These are phyloP conservation scores for Monilinia polystroma DNA, from an alignment of 2,329 filamentous ascomycete genomes.

Conservation along the genomic window DNA sequence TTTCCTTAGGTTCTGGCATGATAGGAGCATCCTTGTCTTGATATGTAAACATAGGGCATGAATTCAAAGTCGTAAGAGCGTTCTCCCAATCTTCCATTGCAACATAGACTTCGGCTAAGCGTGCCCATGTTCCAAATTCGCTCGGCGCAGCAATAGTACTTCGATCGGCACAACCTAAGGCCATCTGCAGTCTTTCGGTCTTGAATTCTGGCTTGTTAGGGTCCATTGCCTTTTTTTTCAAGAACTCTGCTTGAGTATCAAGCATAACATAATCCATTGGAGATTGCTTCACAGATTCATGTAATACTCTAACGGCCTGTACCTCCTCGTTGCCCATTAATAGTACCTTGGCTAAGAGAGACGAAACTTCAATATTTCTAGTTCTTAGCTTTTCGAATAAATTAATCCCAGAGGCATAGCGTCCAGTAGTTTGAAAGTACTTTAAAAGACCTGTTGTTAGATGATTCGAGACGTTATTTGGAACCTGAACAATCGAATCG, in stretches of 20 bases:
- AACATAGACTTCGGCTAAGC: constrained; percentile 90
- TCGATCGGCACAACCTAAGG: constrained; percentile 88
- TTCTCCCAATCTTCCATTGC: constrained; percentile 95
- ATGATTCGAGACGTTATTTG: constrained; percentile 94
- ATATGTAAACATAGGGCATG: constrained; percentile 99
- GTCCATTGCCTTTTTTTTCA: constrained; percentile 74
- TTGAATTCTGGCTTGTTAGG: constrained; percentile 55
- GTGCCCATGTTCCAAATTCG: constrained; percentile 96
- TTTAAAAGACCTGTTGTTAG: constrained; percentile 88
- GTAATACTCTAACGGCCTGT: constrained; percentile 83
- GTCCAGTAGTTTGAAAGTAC: constrained; percentile 93
- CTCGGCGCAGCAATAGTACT: constrained; percentile 93
- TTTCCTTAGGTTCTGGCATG: constrained; percentile 88
- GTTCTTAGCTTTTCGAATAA: constrained; percentile 93
- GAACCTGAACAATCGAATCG: constrained; percentile 94
- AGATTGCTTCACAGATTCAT: constrained; percentile 83
- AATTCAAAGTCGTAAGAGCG: constrained; percentile 91
- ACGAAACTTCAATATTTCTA: constrained; percentile 91
- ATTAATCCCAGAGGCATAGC: constrained; percentile 94
- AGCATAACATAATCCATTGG: constrained; percentile 98
- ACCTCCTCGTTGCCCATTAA: constrained; percentile 97
- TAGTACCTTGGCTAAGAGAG: constrained; percentile 83
- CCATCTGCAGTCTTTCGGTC: constrained; percentile 74
- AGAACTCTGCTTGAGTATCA: constrained; percentile 89
- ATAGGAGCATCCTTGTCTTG: constrained; percentile 95